Evolutionary conservation across 495 filamentous ascomycete species (phyloP).

Genomic region (Penicillium pulvis): DNA sequence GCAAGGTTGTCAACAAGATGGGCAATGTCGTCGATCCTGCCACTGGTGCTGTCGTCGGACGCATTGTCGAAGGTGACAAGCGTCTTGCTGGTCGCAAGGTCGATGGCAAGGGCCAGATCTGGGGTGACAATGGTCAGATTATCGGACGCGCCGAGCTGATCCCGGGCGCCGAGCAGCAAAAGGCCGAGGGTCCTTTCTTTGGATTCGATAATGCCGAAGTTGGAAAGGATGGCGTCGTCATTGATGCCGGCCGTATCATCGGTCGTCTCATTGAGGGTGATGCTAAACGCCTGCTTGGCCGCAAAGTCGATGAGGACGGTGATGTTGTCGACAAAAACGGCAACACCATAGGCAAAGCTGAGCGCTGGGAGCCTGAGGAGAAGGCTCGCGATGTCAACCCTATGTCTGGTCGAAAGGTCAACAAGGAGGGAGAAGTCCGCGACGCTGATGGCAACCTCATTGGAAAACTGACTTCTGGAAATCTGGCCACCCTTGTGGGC

Average conservation of each 20-base stretch:
- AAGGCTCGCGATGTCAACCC: constrained; percentile 66
- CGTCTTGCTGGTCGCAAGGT: constrained; percentile 77
- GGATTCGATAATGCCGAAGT: constrained; percentile 74
- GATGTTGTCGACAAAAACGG: constrained; percentile 82
- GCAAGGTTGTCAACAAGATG: constrained; percentile 82
- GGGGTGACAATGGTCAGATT: constrained; percentile 77
- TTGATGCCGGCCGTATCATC: constrained; percentile 65
- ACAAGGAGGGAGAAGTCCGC: constrained; percentile 79
- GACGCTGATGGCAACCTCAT: constrained; percentile 81
- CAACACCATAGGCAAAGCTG: constrained; percentile 77
- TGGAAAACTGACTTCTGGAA: constrained; percentile 74
- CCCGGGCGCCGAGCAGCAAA: constrained; percentile 65
- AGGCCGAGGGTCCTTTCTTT: constrained; percentile 77
- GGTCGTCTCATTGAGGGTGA: constrained; percentile 77
- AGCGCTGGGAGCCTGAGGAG: constrained; percentile 79
- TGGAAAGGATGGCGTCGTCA: constrained; percentile 74
- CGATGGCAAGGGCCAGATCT: constrained; percentile 78
- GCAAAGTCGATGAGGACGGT: constrained; percentile 79
- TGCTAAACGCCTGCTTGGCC: constrained; percentile 68
- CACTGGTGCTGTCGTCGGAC: constrained; percentile 72
- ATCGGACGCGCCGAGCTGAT: constrained; percentile 80
- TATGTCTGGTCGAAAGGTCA: constrained; percentile 78
- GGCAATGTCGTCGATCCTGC: constrained; percentile 77
- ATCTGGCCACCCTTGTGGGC: constrained; percentile 68
- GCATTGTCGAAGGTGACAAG: constrained; percentile 73